Percentiles rank a stretch among this genome's conserved stretches.
phyloP scores from a whole-genome alignment of 805 yeast species.

The Ogataea paraovalis region DNA sequence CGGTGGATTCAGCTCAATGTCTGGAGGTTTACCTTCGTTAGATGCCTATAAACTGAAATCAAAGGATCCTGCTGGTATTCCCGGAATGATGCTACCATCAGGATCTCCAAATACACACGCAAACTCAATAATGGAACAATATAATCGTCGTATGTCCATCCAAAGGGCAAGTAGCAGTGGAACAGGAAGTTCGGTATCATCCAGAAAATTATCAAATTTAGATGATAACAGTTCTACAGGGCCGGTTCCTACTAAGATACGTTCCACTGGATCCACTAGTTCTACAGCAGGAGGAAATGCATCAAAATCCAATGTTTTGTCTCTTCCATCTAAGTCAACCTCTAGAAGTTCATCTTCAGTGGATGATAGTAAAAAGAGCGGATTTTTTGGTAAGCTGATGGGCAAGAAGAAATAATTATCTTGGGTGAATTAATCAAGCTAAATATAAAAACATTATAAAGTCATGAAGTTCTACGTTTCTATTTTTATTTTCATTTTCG shows the following conservation, averaged over 20 bases:
- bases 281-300: background rate
- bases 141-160: slow-evolving; percentile 27
- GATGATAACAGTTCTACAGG: background rate
- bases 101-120: slow-evolving; percentile 4
- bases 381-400: slow-evolving; percentile 16
- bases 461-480: too few relatives aligned
- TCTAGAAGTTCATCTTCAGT: background rate
- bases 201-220: background rate
- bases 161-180: slow-evolving; percentile 5
- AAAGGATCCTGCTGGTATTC: background rate
- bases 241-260: background rate
- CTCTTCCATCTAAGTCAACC: background rate
- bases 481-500: background rate
- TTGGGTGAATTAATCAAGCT: too few relatives aligned
- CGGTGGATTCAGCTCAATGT: background rate
- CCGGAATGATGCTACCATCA: slow-evolving; percentile 3
- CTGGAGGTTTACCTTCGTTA: background rate
- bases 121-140: slow-evolving; percentile 28
- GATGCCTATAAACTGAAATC: background rate
- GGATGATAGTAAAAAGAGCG: slow-evolving; percentile 3
- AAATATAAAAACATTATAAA: too few relatives aligned
- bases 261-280: background rate
- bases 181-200: background rate
- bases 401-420: background rate
- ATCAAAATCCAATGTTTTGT: background rate